phyloP scores from a whole-genome alignment of 2,329 filamentous ascomycete species.

The Fusarium nanum region DNA sequence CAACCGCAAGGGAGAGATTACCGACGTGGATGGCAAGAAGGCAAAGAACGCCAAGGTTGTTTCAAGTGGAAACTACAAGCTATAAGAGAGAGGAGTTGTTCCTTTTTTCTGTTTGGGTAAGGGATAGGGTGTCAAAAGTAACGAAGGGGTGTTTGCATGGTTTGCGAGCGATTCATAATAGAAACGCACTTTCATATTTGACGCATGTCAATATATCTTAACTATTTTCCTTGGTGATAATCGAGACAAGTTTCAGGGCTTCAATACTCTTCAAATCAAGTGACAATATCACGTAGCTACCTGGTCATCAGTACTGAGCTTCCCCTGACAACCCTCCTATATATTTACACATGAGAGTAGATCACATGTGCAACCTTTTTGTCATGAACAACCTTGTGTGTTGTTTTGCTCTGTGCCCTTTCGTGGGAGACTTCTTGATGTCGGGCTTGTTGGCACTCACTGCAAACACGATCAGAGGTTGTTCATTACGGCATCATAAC shows the following conservation, averaged over 20 bases:
- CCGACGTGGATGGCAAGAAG: constrained; percentile 85
- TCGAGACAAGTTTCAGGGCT: background rate
- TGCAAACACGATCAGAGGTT: background rate
- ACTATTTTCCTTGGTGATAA: background rate
- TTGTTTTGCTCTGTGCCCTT: background rate
- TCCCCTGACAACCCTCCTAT: background rate
- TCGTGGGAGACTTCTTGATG: background rate
- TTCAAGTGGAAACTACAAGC: constrained; percentile 70
- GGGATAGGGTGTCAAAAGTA: constrained; percentile 20
- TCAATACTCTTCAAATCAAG: background rate
- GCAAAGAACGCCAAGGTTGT: constrained; percentile 64
- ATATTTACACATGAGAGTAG: background rate
- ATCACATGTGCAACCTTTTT: background rate
- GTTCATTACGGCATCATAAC: background rate
- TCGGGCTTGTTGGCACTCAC: background rate
- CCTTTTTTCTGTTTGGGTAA: constrained; percentile 18
- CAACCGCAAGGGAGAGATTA: constrained; percentile 87
- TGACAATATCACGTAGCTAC: background rate
- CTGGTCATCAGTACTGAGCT: background rate
- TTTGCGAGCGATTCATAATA: constrained; percentile 42
- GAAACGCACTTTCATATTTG: constrained; percentile 37
- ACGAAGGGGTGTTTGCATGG: constrained; percentile 30
- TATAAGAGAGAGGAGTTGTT: constrained; percentile 55
- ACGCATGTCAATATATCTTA: constrained; percentile 21
- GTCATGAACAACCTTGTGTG: background rate